These are phyloP conservation scores for Lactarius tabidus DNA, from an alignment of 768 basidiomycete genomes.

Conservation along the genomic window DNA sequence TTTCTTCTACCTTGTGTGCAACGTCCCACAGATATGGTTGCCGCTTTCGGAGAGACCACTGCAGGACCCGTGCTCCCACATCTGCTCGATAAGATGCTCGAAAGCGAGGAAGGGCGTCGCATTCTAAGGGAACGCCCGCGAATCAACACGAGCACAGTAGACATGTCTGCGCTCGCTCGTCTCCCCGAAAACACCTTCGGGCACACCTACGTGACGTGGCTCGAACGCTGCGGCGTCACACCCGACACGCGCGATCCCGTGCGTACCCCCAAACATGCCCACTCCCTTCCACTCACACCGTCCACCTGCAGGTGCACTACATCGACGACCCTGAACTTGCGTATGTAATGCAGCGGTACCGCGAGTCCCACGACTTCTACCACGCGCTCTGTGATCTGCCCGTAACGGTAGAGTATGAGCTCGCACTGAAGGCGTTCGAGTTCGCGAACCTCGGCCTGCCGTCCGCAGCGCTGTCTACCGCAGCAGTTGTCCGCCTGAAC, in stretches of 20 bases:
- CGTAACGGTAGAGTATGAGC: slow-evolving; percentile 85
- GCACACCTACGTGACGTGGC: slow-evolving; percentile 83
- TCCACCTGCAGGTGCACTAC: slow-evolving; percentile 71
- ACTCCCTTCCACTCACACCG: slow-evolving; percentile 6
- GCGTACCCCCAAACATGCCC: slow-evolving; percentile 27
- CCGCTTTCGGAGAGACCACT: slow-evolving; percentile 90
- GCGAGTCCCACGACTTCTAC: slow-evolving; percentile 97
- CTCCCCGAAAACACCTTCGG: slow-evolving; percentile 84
- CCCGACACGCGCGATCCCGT: slow-evolving; percentile 94
- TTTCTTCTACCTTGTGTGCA: neutral
- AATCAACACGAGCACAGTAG: slow-evolving; percentile 70
- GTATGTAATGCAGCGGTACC: slow-evolving; percentile 96
- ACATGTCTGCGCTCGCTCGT: slow-evolving; percentile 60
- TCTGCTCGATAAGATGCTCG: slow-evolving; percentile 73
- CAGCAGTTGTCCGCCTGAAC: slow-evolving; percentile 73
- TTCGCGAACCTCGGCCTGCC: slow-evolving; percentile 89
- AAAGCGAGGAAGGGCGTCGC: slow-evolving; percentile 73
- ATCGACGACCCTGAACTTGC: slow-evolving; percentile 93
- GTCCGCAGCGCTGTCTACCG: slow-evolving; percentile 75
- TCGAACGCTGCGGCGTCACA: slow-evolving; percentile 80
- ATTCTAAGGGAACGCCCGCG: slow-evolving; percentile 83
- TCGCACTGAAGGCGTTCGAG: slow-evolving; percentile 94
- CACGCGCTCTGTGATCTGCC: slow-evolving; percentile 88
- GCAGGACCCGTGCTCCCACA: slow-evolving; percentile 73
- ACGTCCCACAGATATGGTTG: slow-evolving; percentile 78